Percentiles rank a stretch among this genome's conserved stretches.
Evolutionary conservation across 2,329 filamentous ascomycete species (phyloP).

Genomic region (Colletotrichum sidae): DNA sequence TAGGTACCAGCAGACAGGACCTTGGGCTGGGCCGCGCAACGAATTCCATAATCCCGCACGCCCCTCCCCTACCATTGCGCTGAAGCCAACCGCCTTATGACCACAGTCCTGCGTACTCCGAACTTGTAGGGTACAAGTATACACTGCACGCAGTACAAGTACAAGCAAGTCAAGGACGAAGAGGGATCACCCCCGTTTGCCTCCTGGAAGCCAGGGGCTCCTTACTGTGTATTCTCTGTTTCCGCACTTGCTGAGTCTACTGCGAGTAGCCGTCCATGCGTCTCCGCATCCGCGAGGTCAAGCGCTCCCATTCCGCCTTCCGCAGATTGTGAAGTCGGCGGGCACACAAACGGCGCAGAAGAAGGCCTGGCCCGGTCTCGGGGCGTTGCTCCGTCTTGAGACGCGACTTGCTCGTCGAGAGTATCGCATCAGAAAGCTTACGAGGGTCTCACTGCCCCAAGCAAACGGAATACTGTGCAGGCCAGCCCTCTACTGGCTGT

Average conservation of each 20-base stretch:
- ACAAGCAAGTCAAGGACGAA: too few relatives aligned
- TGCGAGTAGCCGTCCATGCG: background rate
- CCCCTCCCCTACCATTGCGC: background rate
- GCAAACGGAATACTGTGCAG: background rate
- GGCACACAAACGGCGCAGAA: too few relatives aligned
- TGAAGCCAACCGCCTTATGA: constrained; percentile 4
- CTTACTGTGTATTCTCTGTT: too few relatives aligned
- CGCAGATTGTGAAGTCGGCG: background rate
- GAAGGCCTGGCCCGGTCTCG: background rate
- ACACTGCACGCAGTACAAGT: too few relatives aligned
- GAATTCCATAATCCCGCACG: background rate
- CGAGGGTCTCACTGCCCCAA: background rate
- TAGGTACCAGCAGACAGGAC: constrained; percentile 25
- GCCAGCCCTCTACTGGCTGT: background rate
- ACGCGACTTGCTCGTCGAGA: background rate
- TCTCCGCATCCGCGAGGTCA: constrained; percentile 1
- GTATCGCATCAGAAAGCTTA: too few relatives aligned
- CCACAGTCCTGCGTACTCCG: too few relatives aligned
- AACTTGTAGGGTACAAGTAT: too few relatives aligned
- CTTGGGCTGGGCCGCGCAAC: constrained; percentile 25
- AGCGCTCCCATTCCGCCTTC: constrained; percentile 20
- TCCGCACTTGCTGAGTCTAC: too few relatives aligned
- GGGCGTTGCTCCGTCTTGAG: background rate
- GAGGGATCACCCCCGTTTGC: too few relatives aligned
- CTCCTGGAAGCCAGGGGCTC: too few relatives aligned